Percentiles rank a stretch among this genome's conserved stretches.
These are phyloP conservation scores for Nigrospora sphaerica DNA, from an alignment of 2,329 filamentous ascomycete species.

Conservation along the genomic window DNA sequence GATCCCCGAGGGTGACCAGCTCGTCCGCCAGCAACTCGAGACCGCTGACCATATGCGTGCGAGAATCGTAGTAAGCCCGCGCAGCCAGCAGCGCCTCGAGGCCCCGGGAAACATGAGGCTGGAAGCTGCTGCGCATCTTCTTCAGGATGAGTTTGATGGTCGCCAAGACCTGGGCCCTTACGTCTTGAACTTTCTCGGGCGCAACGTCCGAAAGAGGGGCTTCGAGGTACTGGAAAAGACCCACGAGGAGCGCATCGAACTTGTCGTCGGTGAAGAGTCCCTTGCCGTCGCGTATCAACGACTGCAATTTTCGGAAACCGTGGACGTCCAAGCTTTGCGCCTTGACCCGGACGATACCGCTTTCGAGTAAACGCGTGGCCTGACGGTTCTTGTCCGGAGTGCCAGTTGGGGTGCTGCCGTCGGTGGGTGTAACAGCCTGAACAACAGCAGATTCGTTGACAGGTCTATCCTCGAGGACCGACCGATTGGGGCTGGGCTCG, in stretches of 20 bases:
- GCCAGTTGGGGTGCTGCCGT: background rate
- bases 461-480: slow-evolving; percentile 53
- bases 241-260: slow-evolving; percentile 60
- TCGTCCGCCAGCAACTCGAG: slow-evolving; percentile 69
- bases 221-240: slow-evolving; percentile 67
- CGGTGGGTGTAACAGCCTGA: no score
- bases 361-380: slow-evolving; percentile 58
- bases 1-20: slow-evolving; percentile 58
- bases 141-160: slow-evolving; percentile 68
- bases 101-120: slow-evolving; percentile 59
- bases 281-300: slow-evolving; percentile 61
- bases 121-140: slow-evolving; percentile 58
- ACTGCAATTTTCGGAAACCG: slow-evolving; percentile 72
- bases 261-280: slow-evolving; percentile 59
- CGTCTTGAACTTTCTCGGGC: slow-evolving; percentile 60
- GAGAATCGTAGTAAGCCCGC: slow-evolving; percentile 58
- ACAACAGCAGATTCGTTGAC: slow-evolving; percentile 45
- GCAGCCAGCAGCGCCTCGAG: slow-evolving; percentile 61
- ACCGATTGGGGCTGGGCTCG: slow-evolving; percentile 17
- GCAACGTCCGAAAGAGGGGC: slow-evolving; percentile 46
- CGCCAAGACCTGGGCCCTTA: slow-evolving; percentile 67
- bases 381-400: slow-evolving; percentile 47
- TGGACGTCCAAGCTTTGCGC: slow-evolving; percentile 70
- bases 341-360: slow-evolving; percentile 67
- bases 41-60: slow-evolving; percentile 66